These are phyloP conservation scores for Sugiyamaella xylanicola DNA, from an alignment of 1,139 yeast genomes.

Conservation along the genomic window DNA sequence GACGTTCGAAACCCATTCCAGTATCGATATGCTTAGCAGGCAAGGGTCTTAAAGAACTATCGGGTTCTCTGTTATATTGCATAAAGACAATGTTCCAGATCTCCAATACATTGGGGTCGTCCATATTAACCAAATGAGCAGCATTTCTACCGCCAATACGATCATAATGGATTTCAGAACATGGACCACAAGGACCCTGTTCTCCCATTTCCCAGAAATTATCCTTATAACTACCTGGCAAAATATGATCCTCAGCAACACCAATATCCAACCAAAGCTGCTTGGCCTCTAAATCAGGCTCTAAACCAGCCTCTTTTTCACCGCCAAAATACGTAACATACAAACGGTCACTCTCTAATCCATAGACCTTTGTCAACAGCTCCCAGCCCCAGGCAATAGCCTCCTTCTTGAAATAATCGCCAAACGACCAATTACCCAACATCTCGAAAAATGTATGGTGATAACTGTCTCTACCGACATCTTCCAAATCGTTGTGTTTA, in stretches of 20 bases:
- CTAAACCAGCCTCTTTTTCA: conserved; percentile 77
- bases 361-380: conserved; percentile 78
- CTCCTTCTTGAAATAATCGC: conserved; percentile 95
- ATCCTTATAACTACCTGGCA: conserved; percentile 88
- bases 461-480: conserved; percentile 95
- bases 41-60: conserved; percentile 73
- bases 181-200: conserved; percentile 99
- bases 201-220: conserved; percentile 99
- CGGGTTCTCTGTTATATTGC: conserved; percentile 93
- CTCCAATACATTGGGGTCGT: conserved; percentile 96
- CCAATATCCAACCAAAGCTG: conserved; percentile 84
- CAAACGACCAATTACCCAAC: conserved; percentile 99
- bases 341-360: conserved; percentile 72
- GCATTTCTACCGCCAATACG: conserved; percentile 98
- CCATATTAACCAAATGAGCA: conserved; percentile 82
- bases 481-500: conserved; percentile 97
- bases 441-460: conserved; percentile 98
- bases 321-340: conserved; percentile 98
- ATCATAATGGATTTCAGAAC: conserved; percentile 96
- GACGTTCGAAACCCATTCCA: conserved; percentile 98
- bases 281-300: conserved; percentile 93
- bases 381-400: conserved; percentile 93
- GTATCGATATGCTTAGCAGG: conserved; percentile 97
- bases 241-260: conserved; percentile 85
- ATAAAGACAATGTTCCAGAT: conserved; percentile 97